Evolutionary conservation across 75 land plant genomes (phyloP).

Genomic region (Picea glauca): DNA sequence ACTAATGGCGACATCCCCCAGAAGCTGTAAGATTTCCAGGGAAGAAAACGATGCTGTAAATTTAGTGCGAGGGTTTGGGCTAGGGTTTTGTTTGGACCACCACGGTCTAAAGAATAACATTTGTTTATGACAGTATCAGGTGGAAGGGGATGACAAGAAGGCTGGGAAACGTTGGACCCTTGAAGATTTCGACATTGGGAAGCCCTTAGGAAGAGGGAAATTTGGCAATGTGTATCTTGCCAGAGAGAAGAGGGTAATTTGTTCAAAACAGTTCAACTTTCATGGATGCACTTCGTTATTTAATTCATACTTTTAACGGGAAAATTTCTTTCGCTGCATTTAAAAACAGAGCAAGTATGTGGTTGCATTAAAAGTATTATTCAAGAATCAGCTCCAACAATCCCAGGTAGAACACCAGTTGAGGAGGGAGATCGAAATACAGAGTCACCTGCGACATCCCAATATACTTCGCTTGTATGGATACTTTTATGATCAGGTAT

Average conservation of each 20-base stretch:
- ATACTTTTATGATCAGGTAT: slow-evolving; percentile 90
- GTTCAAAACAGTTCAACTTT: too few relatives aligned
- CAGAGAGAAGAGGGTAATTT: slow-evolving; percentile 72
- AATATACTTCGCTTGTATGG: slow-evolving; percentile 82
- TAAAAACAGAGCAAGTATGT: slow-evolving; percentile 68
- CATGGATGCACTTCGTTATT: too few relatives aligned
- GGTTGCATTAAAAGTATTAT: slow-evolving; percentile 83
- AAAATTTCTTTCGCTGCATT: not conserved
- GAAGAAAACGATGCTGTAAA: too few relatives aligned
- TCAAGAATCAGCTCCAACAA: slow-evolving; percentile 81
- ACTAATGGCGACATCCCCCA: too few relatives aligned
- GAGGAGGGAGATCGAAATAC: slow-evolving; percentile 83
- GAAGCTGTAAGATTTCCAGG: too few relatives aligned
- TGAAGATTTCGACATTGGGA: slow-evolving; percentile 83
- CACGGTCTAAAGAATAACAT: too few relatives aligned
- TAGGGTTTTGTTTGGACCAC: too few relatives aligned
- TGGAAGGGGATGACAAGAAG: not conserved
- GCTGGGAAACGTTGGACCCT: slow-evolving; percentile 49
- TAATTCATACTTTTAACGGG: too few relatives aligned
- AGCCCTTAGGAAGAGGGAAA: slow-evolving; percentile 88
- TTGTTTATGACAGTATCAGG: slow-evolving; percentile 3
- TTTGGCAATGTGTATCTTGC: slow-evolving; percentile 93
- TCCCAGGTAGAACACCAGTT: slow-evolving; percentile 89
- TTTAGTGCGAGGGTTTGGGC: too few relatives aligned
- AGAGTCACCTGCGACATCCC: slow-evolving; percentile 83